Evolutionary conservation across 805 yeast genomes (phyloP).

Genomic region (Yarrowia sp.): DNA sequence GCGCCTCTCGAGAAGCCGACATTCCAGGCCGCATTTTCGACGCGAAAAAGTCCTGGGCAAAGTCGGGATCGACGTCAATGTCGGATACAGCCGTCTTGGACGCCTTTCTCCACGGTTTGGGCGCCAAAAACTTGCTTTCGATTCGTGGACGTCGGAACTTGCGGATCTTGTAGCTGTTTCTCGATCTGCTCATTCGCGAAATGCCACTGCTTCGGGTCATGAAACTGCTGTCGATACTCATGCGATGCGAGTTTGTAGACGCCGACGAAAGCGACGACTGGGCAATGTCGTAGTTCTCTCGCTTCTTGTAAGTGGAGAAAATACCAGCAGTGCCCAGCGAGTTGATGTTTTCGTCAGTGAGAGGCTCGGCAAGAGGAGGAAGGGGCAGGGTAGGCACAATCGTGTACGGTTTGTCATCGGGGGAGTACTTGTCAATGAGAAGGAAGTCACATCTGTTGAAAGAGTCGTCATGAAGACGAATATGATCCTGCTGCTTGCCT

Average conservation of each 20-base stretch:
- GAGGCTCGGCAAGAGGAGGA: conserved; percentile 57
- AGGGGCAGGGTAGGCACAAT: conserved; percentile 61
- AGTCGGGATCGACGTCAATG: conserved; percentile 16
- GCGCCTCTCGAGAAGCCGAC: conserved; percentile 32
- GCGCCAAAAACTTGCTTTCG: conserved; percentile 22
- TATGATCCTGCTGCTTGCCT: conserved; percentile 66
- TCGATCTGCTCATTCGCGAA: background rate
- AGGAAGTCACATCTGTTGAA: conserved; percentile 81
- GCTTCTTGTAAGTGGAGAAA: conserved; percentile 27
- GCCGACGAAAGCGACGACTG: conserved; percentile 30
- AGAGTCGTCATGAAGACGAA: conserved; percentile 78
- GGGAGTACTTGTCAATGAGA: conserved; percentile 60
- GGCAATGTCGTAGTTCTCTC: conserved; percentile 23
- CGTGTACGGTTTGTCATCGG: conserved; percentile 59
- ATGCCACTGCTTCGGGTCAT: conserved; percentile 35
- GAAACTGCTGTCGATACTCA: conserved; percentile 26
- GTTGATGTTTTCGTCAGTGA: conserved; percentile 34
- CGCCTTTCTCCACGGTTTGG: conserved; percentile 30
- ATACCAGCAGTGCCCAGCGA: conserved; percentile 24
- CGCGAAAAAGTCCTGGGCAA: conserved; percentile 34
- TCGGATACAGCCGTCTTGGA: conserved; percentile 24
- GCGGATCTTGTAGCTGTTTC: conserved; percentile 13
- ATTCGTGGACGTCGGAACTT: conserved; percentile 18
- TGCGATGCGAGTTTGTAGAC: conserved; percentile 21
- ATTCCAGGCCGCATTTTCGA: conserved; percentile 28